Evolutionary conservation across 768 basidiomycete species (phyloP).

Genomic region (Russula sp.): DNA sequence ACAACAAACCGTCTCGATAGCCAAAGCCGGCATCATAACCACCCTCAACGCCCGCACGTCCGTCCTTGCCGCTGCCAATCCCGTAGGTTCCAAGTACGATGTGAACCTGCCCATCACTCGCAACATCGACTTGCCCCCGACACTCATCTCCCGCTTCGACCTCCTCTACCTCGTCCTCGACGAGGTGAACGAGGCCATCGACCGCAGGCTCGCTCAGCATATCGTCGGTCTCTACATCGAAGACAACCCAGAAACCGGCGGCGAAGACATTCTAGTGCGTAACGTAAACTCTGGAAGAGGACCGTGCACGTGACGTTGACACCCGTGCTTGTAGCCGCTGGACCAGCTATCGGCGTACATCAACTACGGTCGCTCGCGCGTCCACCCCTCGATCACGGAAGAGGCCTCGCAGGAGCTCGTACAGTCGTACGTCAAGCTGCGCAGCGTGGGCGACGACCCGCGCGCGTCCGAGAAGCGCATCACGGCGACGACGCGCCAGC

Average conservation of each 20-base stretch:
- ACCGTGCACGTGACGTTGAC: no score
- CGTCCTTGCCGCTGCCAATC: conserved; percentile 95
- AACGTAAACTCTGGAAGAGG: no score
- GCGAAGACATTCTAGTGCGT: conserved; percentile 72
- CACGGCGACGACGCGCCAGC: conserved; percentile 95
- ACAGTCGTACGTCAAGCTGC: conserved; percentile 86
- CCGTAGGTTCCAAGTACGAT: conserved; percentile 93
- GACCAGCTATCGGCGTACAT: conserved; percentile 92
- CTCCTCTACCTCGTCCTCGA: conserved; percentile 93
- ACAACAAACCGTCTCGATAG: conserved; percentile 99
- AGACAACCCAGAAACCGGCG: conserved; percentile 65
- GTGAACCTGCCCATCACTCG: conserved; percentile 85
- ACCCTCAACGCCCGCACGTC: conserved; percentile 98
- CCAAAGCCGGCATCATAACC: conserved; percentile 98
- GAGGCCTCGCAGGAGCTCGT: conserved; percentile 83
- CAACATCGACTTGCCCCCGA: conserved; percentile 97
- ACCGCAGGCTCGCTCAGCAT: conserved; percentile 86
- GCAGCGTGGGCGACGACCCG: conserved; percentile 86
- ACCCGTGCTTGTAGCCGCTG: conserved; percentile 72
- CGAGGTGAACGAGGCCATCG: conserved; percentile 83
- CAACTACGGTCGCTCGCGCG: conserved; percentile 80
- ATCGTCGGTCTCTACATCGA: conserved; percentile 92
- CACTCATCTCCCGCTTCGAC: conserved; percentile 96
- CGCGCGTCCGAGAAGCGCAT: conserved; percentile 87
- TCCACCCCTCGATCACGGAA: conserved; percentile 83